Conservation (phyloP, 1,284 basidiomycete genomes). For the Blastosporella zonata region DNA sequence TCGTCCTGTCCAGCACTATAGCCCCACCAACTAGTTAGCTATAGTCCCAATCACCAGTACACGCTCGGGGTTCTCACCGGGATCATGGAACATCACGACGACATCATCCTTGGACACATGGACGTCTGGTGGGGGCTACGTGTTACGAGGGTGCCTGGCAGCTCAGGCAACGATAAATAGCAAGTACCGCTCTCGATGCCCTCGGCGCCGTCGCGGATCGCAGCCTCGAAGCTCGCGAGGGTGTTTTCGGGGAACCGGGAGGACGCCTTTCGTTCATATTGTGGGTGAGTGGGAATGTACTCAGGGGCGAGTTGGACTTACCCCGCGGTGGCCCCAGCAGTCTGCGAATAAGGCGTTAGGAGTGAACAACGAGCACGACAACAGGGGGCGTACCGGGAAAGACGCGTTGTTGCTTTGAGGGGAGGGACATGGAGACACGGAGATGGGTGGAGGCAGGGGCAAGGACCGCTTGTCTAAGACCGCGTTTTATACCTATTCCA, state of each 20-base stretch:
- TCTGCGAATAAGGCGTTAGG: constrained; percentile 36
- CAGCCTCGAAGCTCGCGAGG: constrained; percentile 87
- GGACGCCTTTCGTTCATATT: constrained; percentile 59
- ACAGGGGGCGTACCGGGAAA: constrained; percentile 34
- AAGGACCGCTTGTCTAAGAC: constrained; percentile 14
- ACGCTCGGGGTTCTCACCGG: constrained; percentile 45
- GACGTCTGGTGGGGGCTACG: constrained; percentile 68
- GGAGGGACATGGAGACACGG: not conserved
- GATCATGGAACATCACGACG: constrained; percentile 96
- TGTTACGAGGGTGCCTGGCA: constrained; percentile 40
- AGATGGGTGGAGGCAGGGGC: not conserved
- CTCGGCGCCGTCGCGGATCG: constrained; percentile 90
- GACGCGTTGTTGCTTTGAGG: constrained; percentile 18
- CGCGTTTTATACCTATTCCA: constrained; percentile 22
- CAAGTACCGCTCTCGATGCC: constrained; percentile 90
- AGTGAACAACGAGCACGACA: constrained; percentile 4
- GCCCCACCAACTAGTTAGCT: constrained; percentile 9
- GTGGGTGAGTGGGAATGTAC: constrained; percentile 2
- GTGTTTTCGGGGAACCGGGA: constrained; percentile 90
- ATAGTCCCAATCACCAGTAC: too few relatives aligned
- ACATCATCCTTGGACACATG: constrained; percentile 90
- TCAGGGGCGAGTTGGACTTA: constrained; percentile 39
- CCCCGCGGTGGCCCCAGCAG: constrained; percentile 95
- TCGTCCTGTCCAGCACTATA: constrained; percentile 65
- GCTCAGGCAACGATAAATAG: constrained; percentile 25